A percentile compares a stretch with the other conserved stretches of the same genome.
Conservation (phyloP, 495 filamentous ascomycete species). For the Penicillium arizonense region DNA sequence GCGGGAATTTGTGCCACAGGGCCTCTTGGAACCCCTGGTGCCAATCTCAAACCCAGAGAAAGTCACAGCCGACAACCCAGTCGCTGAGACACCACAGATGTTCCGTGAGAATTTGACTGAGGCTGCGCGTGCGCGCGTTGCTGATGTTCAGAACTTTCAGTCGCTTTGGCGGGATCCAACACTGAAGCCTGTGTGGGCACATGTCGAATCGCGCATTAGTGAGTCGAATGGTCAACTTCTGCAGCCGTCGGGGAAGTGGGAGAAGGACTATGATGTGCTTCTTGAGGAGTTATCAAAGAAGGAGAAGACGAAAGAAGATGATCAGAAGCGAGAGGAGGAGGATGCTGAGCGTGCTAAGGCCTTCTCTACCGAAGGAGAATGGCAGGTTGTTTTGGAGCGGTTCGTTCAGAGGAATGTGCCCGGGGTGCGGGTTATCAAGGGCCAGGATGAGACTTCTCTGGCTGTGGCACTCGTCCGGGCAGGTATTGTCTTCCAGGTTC, state of each 20-base stretch:
- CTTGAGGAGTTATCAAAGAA: conserved; percentile 30
- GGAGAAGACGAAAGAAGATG: conserved; percentile 26
- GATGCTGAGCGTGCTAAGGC: conserved; percentile 28
- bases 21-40: conserved; percentile 34
- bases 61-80: conserved; percentile 7
- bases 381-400: conserved; percentile 30
- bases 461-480: conserved; percentile 31
- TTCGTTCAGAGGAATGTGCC: conserved; percentile 28
- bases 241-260: conserved; percentile 41
- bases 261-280: conserved; percentile 38
- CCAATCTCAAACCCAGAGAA: conserved; percentile 30
- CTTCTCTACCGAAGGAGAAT: conserved; percentile 30
- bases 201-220: conserved; percentile 32
- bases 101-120: conserved; percentile 28
- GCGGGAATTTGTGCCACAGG: conserved; percentile 38
- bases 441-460: conserved; percentile 24
- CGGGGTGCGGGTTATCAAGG: conserved; percentile 28
- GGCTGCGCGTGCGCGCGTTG: conserved; percentile 24
- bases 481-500: conserved; percentile 34
- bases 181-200: conserved; percentile 36
- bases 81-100: conserved; percentile 27
- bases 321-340: conserved; percentile 24
- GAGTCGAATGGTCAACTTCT: conserved; percentile 36
- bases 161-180: conserved; percentile 36
- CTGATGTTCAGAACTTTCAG: conserved; percentile 33